Evolutionary conservation across 208 protist genomes (phyloP), one percentile per base, ranked within the genome.

Genomic region (Vickermania ingenoplastis): DNA sequence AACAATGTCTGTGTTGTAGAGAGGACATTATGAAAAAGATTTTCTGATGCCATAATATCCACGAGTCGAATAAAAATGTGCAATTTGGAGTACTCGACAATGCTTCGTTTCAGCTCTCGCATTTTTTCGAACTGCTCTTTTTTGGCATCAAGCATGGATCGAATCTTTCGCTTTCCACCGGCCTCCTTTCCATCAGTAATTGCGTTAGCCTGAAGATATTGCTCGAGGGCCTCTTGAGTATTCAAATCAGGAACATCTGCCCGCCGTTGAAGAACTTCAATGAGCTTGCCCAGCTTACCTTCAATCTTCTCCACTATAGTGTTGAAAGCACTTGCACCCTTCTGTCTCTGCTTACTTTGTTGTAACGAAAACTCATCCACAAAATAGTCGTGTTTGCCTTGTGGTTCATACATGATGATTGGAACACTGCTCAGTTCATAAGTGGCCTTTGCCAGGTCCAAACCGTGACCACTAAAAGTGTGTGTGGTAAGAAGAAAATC

Each of bases 211-310:
- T 92, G 86, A 26, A 97, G 56, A 63, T 96, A 96, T 60, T 95
- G 89, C 56, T 96, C 87, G 5, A 97, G 78, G 1, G 88, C 88
- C 31, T 95, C 88, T 24, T 77, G 79, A 1, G 91, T 95, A 69
- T 89, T 96, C 21, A 97, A 71, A 68, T 96, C 88, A 0, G 93
- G 93, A 45, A 96, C 87, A 67, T 96, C 84, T 5, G 93, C 91
- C 13, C 89, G 75, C 25, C 71, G 65, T 61, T 90, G 78, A 41
- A 97, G 70, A 3, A 69, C 28, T 26, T 95, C 82, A 53, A 89
- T 81, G 14, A 97, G 72, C 56, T 94, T 88, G 26, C 70, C 70
- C 26, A 97, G 66, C 50, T 81, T 84, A 24, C 77, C 63, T 67
- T 97, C 93, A 26, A 96, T 81, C 24, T 61, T 76, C 50, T 96